Evolutionary conservation across 768 basidiomycete species (phyloP).

Genomic region (Russula virescens): DNA sequence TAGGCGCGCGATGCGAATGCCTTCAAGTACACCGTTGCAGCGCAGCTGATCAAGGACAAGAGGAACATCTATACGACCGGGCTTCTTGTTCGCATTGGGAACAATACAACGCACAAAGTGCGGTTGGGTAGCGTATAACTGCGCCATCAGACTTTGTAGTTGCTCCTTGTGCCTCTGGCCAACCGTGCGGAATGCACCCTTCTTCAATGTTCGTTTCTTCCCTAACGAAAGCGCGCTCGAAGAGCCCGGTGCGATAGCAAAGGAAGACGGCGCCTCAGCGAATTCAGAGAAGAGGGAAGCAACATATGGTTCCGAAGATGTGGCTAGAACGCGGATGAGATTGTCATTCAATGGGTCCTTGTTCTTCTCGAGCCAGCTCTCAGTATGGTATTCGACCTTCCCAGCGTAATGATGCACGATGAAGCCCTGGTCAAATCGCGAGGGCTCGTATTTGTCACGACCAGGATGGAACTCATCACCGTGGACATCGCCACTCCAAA

Average conservation of each 20-base stretch:
- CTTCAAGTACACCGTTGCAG: slow-evolving; percentile 98
- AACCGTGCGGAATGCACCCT: slow-evolving; percentile 95
- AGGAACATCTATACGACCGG: slow-evolving; percentile 86
- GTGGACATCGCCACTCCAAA: slow-evolving; percentile 55
- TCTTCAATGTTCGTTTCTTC: slow-evolving; percentile 79
- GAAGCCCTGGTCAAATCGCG: slow-evolving; percentile 91
- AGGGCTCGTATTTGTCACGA: slow-evolving; percentile 75
- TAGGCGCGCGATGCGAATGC: slow-evolving; percentile 93
- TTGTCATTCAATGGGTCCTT: slow-evolving; percentile 98
- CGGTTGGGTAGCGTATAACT: slow-evolving; percentile 90
- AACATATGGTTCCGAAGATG: slow-evolving; percentile 77
- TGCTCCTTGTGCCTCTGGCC: slow-evolving; percentile 96
- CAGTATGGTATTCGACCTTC: slow-evolving; percentile 91
- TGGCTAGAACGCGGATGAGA: slow-evolving; percentile 79
- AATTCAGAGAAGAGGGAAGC: slow-evolving; percentile 82
- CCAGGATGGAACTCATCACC: slow-evolving; percentile 63
- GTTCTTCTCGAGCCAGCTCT: slow-evolving; percentile 99
- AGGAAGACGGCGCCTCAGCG: slow-evolving; percentile 39
- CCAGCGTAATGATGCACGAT: slow-evolving; percentile 95
- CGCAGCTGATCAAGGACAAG: slow-evolving; percentile 93
- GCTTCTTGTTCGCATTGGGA: slow-evolving; percentile 87
- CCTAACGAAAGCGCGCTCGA: slow-evolving; percentile 41
- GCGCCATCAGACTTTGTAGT: slow-evolving; percentile 82
- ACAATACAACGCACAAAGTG: slow-evolving; percentile 99
- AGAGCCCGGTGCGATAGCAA: slow-evolving; percentile 35